A percentile compares a stretch with the other conserved stretches of the same genome.
Evolutionary conservation across 257 asterid genomes (phyloP).

Genomic region (Anisodus tanguticus): DNA sequence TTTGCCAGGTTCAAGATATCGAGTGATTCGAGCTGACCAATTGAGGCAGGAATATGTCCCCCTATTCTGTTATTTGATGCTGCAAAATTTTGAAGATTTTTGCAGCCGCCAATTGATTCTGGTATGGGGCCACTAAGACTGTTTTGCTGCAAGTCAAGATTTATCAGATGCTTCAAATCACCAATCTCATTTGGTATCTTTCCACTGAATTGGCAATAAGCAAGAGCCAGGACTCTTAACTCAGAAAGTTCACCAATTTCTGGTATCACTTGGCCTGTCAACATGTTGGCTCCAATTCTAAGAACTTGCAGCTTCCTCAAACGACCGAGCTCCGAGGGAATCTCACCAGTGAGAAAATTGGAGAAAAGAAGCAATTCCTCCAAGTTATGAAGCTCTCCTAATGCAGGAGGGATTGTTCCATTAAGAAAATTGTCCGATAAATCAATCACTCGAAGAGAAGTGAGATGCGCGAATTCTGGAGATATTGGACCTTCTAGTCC

Average conservation of each 20-base stretch:
- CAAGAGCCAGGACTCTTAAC: conserved; percentile 64
- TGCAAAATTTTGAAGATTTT: conserved; percentile 60
- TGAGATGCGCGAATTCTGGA: conserved; percentile 57
- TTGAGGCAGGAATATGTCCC: conserved; percentile 66
- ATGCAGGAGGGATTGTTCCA: conserved; percentile 65
- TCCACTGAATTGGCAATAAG: conserved; percentile 73
- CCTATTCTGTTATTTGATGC: conserved; percentile 68
- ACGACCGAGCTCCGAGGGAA: conserved; percentile 65
- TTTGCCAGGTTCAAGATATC: conserved; percentile 76
- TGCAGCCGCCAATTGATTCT: conserved; percentile 58
- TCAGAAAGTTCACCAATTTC: conserved; percentile 63
- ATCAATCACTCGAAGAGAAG: conserved; percentile 64
- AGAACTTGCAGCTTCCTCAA: conserved; percentile 67
- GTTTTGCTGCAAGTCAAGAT: conserved; percentile 69
- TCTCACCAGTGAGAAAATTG: conserved; percentile 57
- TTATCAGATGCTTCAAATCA: conserved; percentile 54
- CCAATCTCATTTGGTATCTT: conserved; percentile 74
- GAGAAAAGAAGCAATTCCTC: conserved; percentile 67
- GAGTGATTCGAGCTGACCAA: conserved; percentile 60
- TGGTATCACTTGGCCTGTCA: conserved; percentile 56
- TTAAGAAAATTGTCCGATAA: conserved; percentile 64
- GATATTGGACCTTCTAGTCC: conserved; percentile 65
- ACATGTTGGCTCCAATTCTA: conserved; percentile 74
- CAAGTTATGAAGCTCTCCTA: conserved; percentile 61
- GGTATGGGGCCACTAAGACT: conserved; percentile 65